Percentiles rank a stretch among this genome's conserved stretches.
Conservation (phyloP, 163 green algal genomes). For the Chloromonas sp. region DNA sequence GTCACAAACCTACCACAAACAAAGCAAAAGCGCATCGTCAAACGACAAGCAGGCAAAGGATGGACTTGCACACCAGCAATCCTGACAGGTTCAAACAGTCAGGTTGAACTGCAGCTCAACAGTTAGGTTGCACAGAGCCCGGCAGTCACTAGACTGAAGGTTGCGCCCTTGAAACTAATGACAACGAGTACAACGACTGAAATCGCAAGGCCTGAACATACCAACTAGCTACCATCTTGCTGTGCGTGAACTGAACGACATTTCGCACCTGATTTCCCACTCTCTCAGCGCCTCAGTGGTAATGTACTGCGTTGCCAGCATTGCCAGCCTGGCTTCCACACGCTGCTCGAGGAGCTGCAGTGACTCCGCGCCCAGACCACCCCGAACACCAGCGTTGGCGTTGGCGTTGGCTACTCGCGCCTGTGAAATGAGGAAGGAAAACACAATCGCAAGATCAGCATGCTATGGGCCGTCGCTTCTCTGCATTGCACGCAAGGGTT, state of each 20-base stretch:
- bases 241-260: no score
- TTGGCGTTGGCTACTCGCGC: background rate
- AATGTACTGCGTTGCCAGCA: constrained; percentile 3
- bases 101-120: background rate
- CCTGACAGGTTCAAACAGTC: background rate
- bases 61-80: background rate
- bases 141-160: no score
- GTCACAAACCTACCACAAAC: constrained; percentile 3
- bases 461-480: background rate
- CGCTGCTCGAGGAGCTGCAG: constrained; percentile 2
- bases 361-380: background rate
- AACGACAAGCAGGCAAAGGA: background rate
- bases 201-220: no score
- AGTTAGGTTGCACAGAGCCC: background rate
- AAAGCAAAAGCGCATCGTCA: background rate
- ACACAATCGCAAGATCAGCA: background rate
- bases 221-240: no score
- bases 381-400: background rate
- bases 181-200: no score
- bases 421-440: background rate
- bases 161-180: no score
- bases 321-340: background rate
- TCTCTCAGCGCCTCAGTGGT: constrained; percentile 1
- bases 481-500: background rate
- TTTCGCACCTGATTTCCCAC: background rate